Evolutionary conservation across 305 asterid species (phyloP).

Genomic region (Ilex paraguariensis): DNA sequence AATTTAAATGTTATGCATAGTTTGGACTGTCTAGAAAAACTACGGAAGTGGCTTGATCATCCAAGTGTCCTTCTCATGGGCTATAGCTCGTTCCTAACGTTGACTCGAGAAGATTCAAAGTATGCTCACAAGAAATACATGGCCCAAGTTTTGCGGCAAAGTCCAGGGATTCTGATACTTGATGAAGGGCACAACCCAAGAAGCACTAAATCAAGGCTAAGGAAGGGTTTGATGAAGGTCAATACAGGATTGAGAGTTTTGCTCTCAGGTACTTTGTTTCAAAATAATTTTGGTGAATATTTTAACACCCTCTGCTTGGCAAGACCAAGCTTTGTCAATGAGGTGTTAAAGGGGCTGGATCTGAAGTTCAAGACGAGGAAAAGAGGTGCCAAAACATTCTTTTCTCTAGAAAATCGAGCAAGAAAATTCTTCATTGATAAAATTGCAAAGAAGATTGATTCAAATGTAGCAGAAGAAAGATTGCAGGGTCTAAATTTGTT

Average conservation of each 20-base stretch:
- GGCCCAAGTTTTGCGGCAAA: conserved; percentile 84
- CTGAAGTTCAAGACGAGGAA: conserved; percentile 75
- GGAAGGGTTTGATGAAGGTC: conserved; percentile 90
- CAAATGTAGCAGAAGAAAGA: conserved; percentile 60
- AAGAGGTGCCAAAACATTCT: conserved; percentile 46
- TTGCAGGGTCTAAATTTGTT: conserved; percentile 63
- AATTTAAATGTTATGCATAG: conserved; percentile 98
- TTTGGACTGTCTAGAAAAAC: conserved; percentile 88
- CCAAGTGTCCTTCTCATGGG: conserved; percentile 97
- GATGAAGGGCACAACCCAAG: conserved; percentile 99
- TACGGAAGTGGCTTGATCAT: conserved; percentile 91
- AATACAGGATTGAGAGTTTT: conserved; percentile 72
- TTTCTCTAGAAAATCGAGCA: conserved; percentile 76
- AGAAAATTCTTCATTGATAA: conserved; percentile 76
- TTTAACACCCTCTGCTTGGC: conserved; percentile 89
- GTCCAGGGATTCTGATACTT: conserved; percentile 83
- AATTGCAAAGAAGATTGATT: conserved; percentile 70
- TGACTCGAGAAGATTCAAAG: conserved; percentile 84
- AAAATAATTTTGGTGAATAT: conserved; percentile 93
- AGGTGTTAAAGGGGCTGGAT: conserved; percentile 84
- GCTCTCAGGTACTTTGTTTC: conserved; percentile 90
- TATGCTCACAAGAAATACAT: conserved; percentile 92
- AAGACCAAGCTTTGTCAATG: conserved; percentile 73
- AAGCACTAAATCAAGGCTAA: conserved; percentile 88
- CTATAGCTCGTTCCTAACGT: conserved; percentile 80